These are phyloP conservation scores for Fonsecaea pedrosoi DNA, from an alignment of 2,329 filamentous ascomycete genomes.

Conservation along the genomic window DNA sequence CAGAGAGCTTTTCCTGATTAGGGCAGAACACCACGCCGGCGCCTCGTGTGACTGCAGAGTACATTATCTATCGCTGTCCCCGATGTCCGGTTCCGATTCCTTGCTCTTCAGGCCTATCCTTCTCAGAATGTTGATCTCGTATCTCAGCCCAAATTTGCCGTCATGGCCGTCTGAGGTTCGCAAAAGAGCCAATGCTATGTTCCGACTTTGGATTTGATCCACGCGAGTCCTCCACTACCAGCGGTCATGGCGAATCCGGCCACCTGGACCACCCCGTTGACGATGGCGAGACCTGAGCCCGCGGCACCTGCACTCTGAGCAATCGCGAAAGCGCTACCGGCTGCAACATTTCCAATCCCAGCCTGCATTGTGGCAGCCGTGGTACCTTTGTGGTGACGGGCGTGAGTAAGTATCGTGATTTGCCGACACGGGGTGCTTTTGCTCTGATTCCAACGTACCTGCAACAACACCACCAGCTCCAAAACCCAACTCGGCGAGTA, in stretches of 20 bases:
- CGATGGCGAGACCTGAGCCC: not conserved
- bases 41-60: too few relatives aligned
- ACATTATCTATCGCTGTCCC: too few relatives aligned
- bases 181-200: not conserved
- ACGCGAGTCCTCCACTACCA: constrained; percentile 3
- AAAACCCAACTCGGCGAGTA: not conserved
- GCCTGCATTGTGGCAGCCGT: not conserved
- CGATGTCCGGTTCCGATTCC: too few relatives aligned
- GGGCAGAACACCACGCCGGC: not conserved
- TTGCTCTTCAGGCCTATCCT: not conserved
- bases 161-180: not conserved
- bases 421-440: not conserved
- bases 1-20: not conserved
- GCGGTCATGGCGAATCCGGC: not conserved
- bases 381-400: not conserved
- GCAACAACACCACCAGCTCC: not conserved
- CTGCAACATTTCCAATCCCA: constrained; percentile 1
- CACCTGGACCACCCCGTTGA: constrained; percentile 1
- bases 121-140: not conserved
- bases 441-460: not conserved
- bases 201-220: not conserved
- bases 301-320: constrained; percentile 6
- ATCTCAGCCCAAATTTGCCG: not conserved
- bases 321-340: not conserved
- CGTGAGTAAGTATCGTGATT: not conserved